A percentile compares a stretch with the other conserved stretches of the same genome.
Evolutionary conservation across 768 basidiomycete genomes (phyloP).

Genomic region (Tylopilus intermedius): DNA sequence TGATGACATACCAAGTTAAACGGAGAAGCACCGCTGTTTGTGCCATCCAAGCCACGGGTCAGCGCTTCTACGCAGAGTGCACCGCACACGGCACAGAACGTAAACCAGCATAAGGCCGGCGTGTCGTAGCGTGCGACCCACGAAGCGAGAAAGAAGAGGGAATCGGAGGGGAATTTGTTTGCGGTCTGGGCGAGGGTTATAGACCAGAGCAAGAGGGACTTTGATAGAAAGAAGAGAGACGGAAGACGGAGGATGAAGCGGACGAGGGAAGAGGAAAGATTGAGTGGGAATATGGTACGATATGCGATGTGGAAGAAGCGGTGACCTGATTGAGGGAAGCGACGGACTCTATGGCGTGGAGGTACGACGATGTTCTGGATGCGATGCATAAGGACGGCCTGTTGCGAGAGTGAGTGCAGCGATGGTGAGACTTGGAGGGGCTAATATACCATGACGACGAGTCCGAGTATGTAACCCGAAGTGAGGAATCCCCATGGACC

Average conservation of each 20-base stretch:
- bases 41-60: constrained; percentile 63
- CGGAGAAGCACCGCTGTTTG: constrained; percentile 51
- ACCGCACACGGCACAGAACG: constrained; percentile 62
- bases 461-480: constrained; percentile 64
- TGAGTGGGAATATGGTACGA: constrained; percentile 52
- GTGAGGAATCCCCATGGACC: constrained; percentile 71
- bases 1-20: constrained; percentile 61
- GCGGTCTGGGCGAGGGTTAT: constrained; percentile 56
- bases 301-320: constrained; percentile 27
- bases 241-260: constrained; percentile 59
- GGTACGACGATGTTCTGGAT: constrained; percentile 78
- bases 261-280: constrained; percentile 55
- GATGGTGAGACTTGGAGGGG: background rate
- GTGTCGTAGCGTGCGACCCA: constrained; percentile 53
- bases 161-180: constrained; percentile 35
- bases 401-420: background rate
- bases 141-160: constrained; percentile 33
- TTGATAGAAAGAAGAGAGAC: constrained; percentile 56
- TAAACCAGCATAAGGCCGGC: constrained; percentile 65
- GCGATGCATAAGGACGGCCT: constrained; percentile 69
- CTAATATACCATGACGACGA: constrained; percentile 56
- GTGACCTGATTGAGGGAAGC: constrained; percentile 21
- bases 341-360: constrained; percentile 35
- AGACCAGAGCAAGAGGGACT: constrained; percentile 53
- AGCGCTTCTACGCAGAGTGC: constrained; percentile 64